phyloP scores from a whole-genome alignment of 1,284 basidiomycete genomes.

The Earliella scabrosa region DNA sequence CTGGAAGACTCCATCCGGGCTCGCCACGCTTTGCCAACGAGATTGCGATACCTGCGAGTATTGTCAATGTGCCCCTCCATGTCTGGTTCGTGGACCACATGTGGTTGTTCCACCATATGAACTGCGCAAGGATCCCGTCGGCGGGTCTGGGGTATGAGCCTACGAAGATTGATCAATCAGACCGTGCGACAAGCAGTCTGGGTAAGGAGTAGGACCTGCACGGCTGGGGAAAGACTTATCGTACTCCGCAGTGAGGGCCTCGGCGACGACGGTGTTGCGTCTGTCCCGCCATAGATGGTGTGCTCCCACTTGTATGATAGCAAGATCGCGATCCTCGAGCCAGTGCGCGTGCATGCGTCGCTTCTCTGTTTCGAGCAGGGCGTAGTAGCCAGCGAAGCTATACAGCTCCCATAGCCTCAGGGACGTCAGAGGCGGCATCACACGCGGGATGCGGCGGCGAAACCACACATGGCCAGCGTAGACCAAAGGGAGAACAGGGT shows the following conservation, averaged over 20 bases:
- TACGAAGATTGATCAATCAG: background rate
- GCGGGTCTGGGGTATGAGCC: background rate
- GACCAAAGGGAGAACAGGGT: background rate
- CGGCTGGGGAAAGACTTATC: background rate
- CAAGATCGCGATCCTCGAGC: background rate
- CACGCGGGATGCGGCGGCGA: background rate
- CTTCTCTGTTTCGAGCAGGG: background rate
- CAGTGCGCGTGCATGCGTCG: background rate
- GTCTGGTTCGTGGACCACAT: background rate
- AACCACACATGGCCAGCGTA: background rate
- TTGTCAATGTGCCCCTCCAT: background rate
- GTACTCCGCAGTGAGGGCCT: background rate
- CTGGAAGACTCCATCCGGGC: too few relatives aligned
- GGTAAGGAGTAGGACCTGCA: background rate
- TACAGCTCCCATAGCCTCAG: background rate
- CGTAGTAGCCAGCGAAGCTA: background rate
- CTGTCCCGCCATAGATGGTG: background rate
- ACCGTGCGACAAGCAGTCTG: too few relatives aligned
- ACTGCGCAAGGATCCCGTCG: background rate
- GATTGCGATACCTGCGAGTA: background rate
- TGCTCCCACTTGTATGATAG: background rate
- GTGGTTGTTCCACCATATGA: slow-evolving; percentile 1
- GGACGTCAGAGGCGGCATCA: background rate
- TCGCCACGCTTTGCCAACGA: too few relatives aligned
- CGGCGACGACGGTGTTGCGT: background rate